Conservation (phyloP, 331 rosid species). For the Quercus phellos region DNA sequence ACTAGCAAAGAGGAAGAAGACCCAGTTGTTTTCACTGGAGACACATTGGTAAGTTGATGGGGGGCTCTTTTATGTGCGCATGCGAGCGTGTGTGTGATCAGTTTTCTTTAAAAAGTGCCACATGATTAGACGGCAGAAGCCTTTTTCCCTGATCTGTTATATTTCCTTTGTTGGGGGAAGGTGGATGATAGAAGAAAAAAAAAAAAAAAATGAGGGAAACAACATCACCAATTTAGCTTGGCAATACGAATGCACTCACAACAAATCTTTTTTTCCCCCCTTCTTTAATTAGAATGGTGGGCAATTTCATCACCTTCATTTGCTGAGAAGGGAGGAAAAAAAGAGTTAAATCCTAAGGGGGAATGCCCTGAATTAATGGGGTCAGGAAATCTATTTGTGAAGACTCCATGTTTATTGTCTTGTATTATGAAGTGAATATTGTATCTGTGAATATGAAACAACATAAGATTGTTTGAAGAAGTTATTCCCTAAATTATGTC, state of each 20-base stretch:
- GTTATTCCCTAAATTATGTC: background rate
- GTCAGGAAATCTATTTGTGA: background rate
- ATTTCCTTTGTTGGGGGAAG: background rate
- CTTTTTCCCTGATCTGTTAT: background rate
- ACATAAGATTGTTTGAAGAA: background rate
- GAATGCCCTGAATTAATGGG: background rate
- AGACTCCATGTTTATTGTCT: background rate
- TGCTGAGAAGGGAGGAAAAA: background rate
- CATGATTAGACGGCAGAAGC: background rate
- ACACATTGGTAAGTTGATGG: slow-evolving; percentile 66
- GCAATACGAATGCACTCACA: background rate
- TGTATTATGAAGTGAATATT: background rate
- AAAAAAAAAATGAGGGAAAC: background rate
- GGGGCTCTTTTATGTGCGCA: slow-evolving; percentile 2
- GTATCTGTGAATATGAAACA: background rate
- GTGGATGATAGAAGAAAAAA: background rate
- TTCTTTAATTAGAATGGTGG: background rate
- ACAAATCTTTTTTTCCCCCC: background rate
- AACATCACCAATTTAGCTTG: background rate
- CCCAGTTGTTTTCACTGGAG: slow-evolving; percentile 94
- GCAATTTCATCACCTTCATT: background rate
- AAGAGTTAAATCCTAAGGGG: background rate
- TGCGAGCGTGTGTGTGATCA: background rate
- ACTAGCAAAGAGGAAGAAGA: slow-evolving; percentile 64
- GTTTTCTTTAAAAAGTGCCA: background rate